Evolutionary conservation across 768 basidiomycete species (phyloP).

Genomic region (Hortiboletus flavorubellus): DNA sequence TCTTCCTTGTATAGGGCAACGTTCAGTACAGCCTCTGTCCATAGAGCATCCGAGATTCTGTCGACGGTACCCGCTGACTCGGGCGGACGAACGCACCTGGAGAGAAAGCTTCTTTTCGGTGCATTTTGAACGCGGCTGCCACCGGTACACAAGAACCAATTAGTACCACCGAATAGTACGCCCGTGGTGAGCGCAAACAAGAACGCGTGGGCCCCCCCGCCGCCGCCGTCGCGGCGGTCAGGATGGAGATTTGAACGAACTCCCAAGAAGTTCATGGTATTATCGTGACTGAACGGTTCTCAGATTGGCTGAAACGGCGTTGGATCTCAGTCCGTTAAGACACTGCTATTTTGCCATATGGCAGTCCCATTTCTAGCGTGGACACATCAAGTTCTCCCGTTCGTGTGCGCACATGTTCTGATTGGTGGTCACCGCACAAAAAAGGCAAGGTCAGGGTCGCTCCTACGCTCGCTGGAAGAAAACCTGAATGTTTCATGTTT

Average conservation of each 20-base stretch:
- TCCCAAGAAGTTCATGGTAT: background rate
- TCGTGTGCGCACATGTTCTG: background rate
- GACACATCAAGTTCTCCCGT: background rate
- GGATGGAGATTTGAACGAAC: slow-evolving; percentile 19
- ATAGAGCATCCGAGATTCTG: slow-evolving; percentile 12
- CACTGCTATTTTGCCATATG: background rate
- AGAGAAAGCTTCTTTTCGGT: slow-evolving; percentile 2
- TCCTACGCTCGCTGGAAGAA: background rate
- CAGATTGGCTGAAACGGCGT: slow-evolving; percentile 17
- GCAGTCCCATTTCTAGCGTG: background rate
- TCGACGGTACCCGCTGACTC: slow-evolving; percentile 1
- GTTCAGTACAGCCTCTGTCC: slow-evolving; percentile 6
- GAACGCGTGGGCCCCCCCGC: slow-evolving; percentile 15
- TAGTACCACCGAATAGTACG: slow-evolving; percentile 20
- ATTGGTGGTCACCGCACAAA: slow-evolving; percentile 3
- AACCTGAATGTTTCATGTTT: slow-evolving; percentile 2
- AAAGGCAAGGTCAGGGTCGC: slow-evolving; percentile 13
- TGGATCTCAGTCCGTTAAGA: slow-evolving; percentile 10
- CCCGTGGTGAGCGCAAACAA: slow-evolving; percentile 20
- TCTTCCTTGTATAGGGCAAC: slow-evolving; percentile 1
- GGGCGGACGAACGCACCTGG: slow-evolving; percentile 3
- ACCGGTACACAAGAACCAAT: slow-evolving; percentile 4
- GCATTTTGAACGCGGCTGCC: background rate
- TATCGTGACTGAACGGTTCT: background rate
- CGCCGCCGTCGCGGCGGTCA: slow-evolving; percentile 27